Percentiles rank a stretch among this genome's conserved stretches.
Evolutionary conservation across 75 land plant genomes (phyloP).

Genomic region (Pinus albicaulis): DNA sequence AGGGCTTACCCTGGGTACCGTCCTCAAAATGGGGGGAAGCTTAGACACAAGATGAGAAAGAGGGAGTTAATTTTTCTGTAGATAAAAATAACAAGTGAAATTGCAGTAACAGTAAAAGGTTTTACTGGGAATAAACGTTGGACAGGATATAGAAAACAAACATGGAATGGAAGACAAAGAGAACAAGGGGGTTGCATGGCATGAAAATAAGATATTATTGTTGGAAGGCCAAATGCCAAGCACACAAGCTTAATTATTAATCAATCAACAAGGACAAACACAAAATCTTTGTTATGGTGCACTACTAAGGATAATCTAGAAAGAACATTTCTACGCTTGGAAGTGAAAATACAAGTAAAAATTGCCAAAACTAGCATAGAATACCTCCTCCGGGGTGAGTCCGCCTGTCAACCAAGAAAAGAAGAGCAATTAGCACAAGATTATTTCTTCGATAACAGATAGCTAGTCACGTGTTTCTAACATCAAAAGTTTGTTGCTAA

Average conservation of each 20-base stretch:
- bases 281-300: not conserved
- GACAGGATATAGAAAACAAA: no score
- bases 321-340: not conserved
- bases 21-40: no score
- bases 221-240: not conserved
- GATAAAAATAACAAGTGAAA: no score
- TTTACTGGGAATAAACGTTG: no score
- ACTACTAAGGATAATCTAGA: not conserved
- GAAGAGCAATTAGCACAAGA: not conserved
- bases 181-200: not conserved
- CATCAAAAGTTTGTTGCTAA: not conserved
- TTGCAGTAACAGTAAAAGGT: no score
- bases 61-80: no score
- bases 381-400: not conserved
- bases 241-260: not conserved
- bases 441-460: not conserved
- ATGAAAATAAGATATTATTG: not conserved
- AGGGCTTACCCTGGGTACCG: no score
- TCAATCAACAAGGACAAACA: not conserved
- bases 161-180: no score
- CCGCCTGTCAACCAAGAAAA: not conserved
- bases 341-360: not conserved
- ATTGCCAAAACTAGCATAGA: not conserved
- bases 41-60: no score
- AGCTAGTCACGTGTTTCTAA: not conserved